Evolutionary conservation across 805 yeast species (phyloP).

Genomic region (Candida montana): DNA sequence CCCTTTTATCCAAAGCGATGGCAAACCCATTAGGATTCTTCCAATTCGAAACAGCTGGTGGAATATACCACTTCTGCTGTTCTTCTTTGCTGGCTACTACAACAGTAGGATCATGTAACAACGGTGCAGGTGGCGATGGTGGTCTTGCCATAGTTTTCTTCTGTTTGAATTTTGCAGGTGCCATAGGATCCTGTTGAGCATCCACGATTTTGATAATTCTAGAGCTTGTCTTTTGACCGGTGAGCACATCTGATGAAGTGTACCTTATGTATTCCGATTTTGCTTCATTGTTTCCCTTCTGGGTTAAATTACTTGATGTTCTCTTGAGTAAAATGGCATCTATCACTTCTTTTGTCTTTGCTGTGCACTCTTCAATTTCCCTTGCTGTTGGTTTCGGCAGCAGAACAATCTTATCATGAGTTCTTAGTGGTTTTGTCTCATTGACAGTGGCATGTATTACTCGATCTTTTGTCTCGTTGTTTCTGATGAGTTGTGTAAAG

Average conservation of each 20-base stretch:
- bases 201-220: slow-evolving; percentile 63
- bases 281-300: slow-evolving; percentile 24
- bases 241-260: slow-evolving; percentile 35
- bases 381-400: slow-evolving; percentile 43
- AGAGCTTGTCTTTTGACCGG: slow-evolving; percentile 27
- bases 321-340: slow-evolving; percentile 42
- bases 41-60: slow-evolving; percentile 92
- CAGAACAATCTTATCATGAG: slow-evolving; percentile 31
- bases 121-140: slow-evolving; percentile 68
- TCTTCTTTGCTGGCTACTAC: slow-evolving; percentile 59
- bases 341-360: slow-evolving; percentile 53
- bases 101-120: slow-evolving; percentile 43
- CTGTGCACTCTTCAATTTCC: slow-evolving; percentile 40
- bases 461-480: slow-evolving; percentile 15
- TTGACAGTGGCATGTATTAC: slow-evolving; percentile 41
- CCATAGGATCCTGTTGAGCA: slow-evolving; percentile 73
- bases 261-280: slow-evolving; percentile 42
- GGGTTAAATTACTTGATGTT: neutral
- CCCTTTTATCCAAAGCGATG: slow-evolving; percentile 71
- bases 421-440: slow-evolving; percentile 60
- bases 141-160: slow-evolving; percentile 67
- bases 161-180: slow-evolving; percentile 69
- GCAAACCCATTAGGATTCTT: slow-evolving; percentile 89
- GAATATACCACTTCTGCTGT: slow-evolving; percentile 78
- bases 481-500: slow-evolving; percentile 20